Base-by-base conservation (phyloP, 179 eudicot genomes). In the Beta macrorhiza region DNA sequence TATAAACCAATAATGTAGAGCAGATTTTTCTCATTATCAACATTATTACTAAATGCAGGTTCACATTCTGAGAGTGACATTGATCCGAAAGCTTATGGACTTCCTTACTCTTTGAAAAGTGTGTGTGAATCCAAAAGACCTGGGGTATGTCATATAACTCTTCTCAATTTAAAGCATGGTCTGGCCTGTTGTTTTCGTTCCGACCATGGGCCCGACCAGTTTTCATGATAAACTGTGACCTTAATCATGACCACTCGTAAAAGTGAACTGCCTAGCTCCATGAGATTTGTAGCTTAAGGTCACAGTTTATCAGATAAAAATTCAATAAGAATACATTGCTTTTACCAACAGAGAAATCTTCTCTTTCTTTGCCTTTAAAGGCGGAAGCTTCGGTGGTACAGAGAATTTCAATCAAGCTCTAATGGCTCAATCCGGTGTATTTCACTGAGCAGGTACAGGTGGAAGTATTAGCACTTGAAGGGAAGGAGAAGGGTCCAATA, bases 401-500 rank as follows among this genome's bases (percentile, higher is more conserved):
- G 22, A 19, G 52, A 47, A n/a, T 3, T 52, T 73, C 61, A 29
- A 29, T 22, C 37, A 65, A 29, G 32, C 72, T 67, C 25, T 9
- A 59, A 63, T 19, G 19, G 16, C 5, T 37, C 44, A 71, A 73
- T 57, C 52, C 63, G 63, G 51, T 70, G 49, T 17, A 17, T 44
- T 76, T 22, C 51, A 67, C 53, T 80, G 77, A 80, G 19, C 86
- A 94, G 97, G 98, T 94, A 68, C 85, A 90, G 7, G 91, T 94
- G 59, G 97, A 94, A 84, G 75, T 84, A 69, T 86, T 85, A 76
- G 77, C 87, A 59, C 82, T 86, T 22, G 76, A 86, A 83, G 97
- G 92, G 71, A 92, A 91, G 77, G 94, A 91, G 9, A 94, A 90
- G 80, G 97, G 97, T 71, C 81, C 87, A 32, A 68, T 84, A 52